Evolutionary conservation across 179 eudicot species (phyloP).

Genomic region (Actinidia polygama): DNA sequence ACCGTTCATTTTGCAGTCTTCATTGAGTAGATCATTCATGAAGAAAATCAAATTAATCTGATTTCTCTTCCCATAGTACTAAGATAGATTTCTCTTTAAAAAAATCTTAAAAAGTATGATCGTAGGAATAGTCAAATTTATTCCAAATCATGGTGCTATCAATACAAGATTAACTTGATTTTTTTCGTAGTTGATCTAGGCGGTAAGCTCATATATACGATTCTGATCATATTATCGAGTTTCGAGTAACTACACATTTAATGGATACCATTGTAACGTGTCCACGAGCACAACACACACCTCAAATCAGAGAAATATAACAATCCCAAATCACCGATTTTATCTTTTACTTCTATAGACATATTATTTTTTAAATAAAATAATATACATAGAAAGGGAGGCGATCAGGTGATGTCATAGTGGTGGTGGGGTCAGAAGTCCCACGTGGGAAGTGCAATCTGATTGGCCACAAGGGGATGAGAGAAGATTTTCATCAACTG

Average conservation of each 20-base stretch:
- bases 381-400: neutral
- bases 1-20: neutral
- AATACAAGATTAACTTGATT: too few species aligned
- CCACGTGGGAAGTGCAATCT: slow-evolving; percentile 45
- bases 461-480: slow-evolving; percentile 52
- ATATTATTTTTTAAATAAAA: neutral
- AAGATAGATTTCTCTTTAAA: neutral
- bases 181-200: too few species aligned
- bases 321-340: too few species aligned
- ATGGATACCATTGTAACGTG: too few species aligned
- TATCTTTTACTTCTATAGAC: neutral
- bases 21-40: neutral
- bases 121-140: too few species aligned
- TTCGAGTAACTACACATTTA: too few species aligned
- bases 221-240: too few species aligned
- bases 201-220: too few species aligned
- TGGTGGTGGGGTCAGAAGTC: slow-evolving; percentile 27
- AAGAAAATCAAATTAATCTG: neutral
- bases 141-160: too few species aligned
- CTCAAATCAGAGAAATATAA: too few species aligned
- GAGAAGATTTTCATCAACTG: slow-evolving; percentile 27
- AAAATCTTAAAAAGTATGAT: neutral
- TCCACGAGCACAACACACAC: too few species aligned
- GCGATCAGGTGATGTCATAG: slow-evolving; percentile 27
- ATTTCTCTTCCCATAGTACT: too few species aligned